Evolutionary conservation across 2,329 filamentous ascomycete genomes (phyloP), one percentile per base, ranked within the genome.

Genomic region (Colletotrichum eleusines): DNA sequence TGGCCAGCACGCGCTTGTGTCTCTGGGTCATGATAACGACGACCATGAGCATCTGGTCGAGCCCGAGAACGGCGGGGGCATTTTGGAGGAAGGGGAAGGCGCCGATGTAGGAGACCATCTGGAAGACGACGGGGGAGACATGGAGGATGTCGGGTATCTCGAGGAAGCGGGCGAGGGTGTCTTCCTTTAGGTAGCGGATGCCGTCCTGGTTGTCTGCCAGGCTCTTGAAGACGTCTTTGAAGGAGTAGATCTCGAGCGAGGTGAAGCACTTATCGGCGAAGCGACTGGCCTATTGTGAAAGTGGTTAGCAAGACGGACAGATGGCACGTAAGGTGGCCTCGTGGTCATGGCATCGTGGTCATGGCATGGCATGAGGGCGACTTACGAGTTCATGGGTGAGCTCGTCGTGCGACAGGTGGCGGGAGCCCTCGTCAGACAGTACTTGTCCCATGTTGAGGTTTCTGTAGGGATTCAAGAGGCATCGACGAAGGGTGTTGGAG

Each of bases 51-150:
- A 94, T 82, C 75, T 91, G 89, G 71, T 92, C 89, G 53, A 92
- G 86, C 11, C 91, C 90, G 59, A 94, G 80, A 3, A 93, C 89
- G 3, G 87, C 90, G 0, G 92, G 92, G 0, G 91, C 91, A 75
- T 93, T 89, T 63, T 88, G 86, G 2, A 92, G 84, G 73, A 94
- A 94, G 0, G 92, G 92, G 70, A 94, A 94, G 0, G 92, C 90
- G 40, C 90, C 92, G 1, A 94, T 83, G 74, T 91, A 92, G 5
- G 90, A 91, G 2, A 91, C 79, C 85, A 93, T 91, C 75, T 92
- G 90, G 76, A 92, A 94, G 55, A 94, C 76, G 53, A 94, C 86
- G 2, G 90, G 86, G 5, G 91, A 91, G 9, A 88, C 91, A 61
- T 85, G 87, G 33, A 94, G 82, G 33, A 90, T 86, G 76, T 94